Conservation (phyloP, 257 asterid species). For the Przewalskia tangutica region DNA sequence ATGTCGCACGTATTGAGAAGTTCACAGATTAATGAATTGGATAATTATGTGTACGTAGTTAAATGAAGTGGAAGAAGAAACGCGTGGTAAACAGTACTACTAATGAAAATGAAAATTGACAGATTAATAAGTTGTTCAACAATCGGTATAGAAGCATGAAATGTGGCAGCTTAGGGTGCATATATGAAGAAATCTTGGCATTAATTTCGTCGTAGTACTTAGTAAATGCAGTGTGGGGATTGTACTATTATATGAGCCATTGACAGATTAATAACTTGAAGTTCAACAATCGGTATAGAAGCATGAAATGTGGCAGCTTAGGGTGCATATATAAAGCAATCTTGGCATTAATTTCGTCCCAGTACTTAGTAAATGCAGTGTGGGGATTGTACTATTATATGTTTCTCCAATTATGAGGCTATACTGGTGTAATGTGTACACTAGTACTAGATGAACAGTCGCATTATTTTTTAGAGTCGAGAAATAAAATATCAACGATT, state of each 20-base stretch:
- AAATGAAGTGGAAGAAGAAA: conserved; percentile 2
- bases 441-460: not conserved
- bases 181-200: not conserved
- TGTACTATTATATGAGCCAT: not conserved
- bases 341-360: not conserved
- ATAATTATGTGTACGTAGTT: not conserved
- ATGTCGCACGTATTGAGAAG: not conserved
- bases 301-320: conserved; percentile 45
- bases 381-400: not conserved
- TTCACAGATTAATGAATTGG: not conserved
- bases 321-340: conserved; percentile 24
- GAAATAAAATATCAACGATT: not conserved
- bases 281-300: conserved; percentile 23
- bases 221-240: conserved; percentile 13
- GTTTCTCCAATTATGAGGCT: not conserved
- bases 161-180: too few relatives aligned
- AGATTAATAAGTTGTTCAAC: too few relatives aligned
- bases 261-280: not conserved
- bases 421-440: not conserved
- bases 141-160: too few relatives aligned
- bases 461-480: not conserved
- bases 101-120: not conserved
- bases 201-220: not conserved
- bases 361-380: conserved; percentile 4
- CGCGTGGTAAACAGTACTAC: not conserved